Conservation (phyloP, 139 green algal genomes). For the Cymbomonas tetramitiformis region DNA sequence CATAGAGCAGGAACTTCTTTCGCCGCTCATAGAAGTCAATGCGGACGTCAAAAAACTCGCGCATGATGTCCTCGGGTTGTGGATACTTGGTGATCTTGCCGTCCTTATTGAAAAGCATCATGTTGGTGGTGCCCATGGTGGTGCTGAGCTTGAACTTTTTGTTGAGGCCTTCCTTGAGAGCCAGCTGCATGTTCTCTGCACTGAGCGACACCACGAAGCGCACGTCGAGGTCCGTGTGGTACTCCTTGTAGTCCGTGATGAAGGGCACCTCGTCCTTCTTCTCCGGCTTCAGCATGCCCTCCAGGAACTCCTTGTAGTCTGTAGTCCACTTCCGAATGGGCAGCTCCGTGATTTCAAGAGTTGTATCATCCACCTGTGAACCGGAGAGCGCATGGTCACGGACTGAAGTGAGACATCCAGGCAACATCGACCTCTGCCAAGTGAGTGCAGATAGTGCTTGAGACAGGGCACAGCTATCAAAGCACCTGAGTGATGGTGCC, state of each 20-base stretch:
- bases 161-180: constrained; percentile 41
- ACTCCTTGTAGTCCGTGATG: constrained; percentile 69
- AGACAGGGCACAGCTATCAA: not conserved
- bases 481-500: not conserved
- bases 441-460: not conserved
- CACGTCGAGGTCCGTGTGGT: constrained; percentile 78
- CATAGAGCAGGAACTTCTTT: constrained; percentile 26
- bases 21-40: constrained; percentile 74
- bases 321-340: constrained; percentile 90
- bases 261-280: constrained; percentile 43
- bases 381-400: not conserved
- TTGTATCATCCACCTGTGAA: constrained; percentile 34
- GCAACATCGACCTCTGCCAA: not conserved
- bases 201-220: constrained; percentile 70
- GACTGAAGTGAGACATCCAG: constrained; percentile 30
- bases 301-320: constrained; percentile 97
- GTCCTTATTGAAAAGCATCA: constrained; percentile 85
- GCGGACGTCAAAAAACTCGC: constrained; percentile 76
- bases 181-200: constrained; percentile 44
- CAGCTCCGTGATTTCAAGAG: constrained; percentile 85
- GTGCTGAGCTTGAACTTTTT: constrained; percentile 81
- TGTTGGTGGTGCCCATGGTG: constrained; percentile 80
- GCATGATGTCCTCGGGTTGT: constrained; percentile 61
- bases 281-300: constrained; percentile 67
- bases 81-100: constrained; percentile 81